A percentile compares a stretch with the other conserved stretches of the same genome.
phyloP scores from a whole-genome alignment of 1,284 basidiomycete genomes.

The Leccinum griseonigrum region DNA sequence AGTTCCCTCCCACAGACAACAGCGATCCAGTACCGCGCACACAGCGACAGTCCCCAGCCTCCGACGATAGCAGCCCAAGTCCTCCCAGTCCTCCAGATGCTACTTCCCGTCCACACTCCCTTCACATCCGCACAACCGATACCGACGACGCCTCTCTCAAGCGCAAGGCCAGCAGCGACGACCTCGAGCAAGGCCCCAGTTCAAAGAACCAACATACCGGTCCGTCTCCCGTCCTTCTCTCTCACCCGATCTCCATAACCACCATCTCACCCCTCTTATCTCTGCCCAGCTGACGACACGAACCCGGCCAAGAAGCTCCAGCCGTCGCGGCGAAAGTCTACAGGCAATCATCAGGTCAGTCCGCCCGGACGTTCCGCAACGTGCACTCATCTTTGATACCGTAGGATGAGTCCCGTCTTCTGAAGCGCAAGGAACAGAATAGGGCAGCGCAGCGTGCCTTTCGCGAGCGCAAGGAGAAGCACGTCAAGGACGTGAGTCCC shows the following conservation, averaged over 20 bases:
- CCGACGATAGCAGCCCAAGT: constrained; percentile 73
- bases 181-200: constrained; percentile 58
- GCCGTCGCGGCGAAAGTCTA: constrained; percentile 41
- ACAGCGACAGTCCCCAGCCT: constrained; percentile 46
- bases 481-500: constrained; percentile 78
- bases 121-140: constrained; percentile 37
- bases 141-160: constrained; percentile 52
- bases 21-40: constrained; percentile 41
- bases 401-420: constrained; percentile 67
- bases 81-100: constrained; percentile 49
- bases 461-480: constrained; percentile 84
- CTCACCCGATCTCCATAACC: constrained; percentile 3
- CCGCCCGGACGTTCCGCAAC: background rate
- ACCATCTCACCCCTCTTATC: constrained; percentile 3
- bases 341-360: constrained; percentile 41
- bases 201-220: constrained; percentile 65
- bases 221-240: constrained; percentile 30
- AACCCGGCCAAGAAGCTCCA: constrained; percentile 30
- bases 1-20: constrained; percentile 46
- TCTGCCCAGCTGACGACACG: constrained; percentile 19
- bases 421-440: constrained; percentile 87
- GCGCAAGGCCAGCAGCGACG: constrained; percentile 69
- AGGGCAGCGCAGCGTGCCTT: constrained; percentile 84
- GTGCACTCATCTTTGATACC: constrained; percentile 10
- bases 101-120: constrained; percentile 29